Evolutionary conservation across 2,329 filamentous ascomycete species (phyloP), one percentile per base, ranked within the genome.

Genomic region (Chaetomiaceae sp.): DNA sequence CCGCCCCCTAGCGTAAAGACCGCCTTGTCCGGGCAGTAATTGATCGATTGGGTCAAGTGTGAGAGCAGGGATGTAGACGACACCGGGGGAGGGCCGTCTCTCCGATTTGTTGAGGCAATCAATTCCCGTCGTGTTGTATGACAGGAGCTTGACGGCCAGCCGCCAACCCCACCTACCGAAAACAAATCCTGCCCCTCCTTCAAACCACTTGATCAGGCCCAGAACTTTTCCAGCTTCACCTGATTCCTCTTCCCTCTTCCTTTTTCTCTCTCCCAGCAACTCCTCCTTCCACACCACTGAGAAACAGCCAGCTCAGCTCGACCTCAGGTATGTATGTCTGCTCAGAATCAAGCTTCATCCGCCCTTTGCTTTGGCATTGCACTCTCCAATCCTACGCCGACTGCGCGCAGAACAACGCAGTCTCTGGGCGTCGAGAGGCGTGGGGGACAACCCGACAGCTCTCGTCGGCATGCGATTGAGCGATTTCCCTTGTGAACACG

Each of bases 111-210:
- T 51, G 37, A 47, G 46, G 8, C 14, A 12, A 20, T n/a, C 29
- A 27, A 40, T 52, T 27, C 25, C 25, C 5, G 9, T 27, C 19
- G 19, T 31, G 14, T n/a, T 31, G 47, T 31, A 47, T 52, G 54
- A 44, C 42, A 34, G 31, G 40, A 29, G 40, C 27, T 31, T 12
- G 14, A 31, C 27, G 27, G 27, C 14, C 27, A 7, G 3, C 27
- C 8, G 8, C 27, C 61, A 61, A 64, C 62, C 61, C 62, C 59
- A 64, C 62, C 59, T 6, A 7, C 27, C 9, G 8, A 53, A 56
- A 51, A 37, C 54, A 54, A 47, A 53, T 48, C 51, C 51, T 60
- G 58, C 61, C 61, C 61, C 59, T 61, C 58, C 49, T 61, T 47
- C 48, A 15, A 3, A 22, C 37, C 43, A 31, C 14, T 53, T 42